Evolutionary conservation across 306 rosid species (phyloP).

Genomic region (Ammopiptanthus mongolicus): DNA sequence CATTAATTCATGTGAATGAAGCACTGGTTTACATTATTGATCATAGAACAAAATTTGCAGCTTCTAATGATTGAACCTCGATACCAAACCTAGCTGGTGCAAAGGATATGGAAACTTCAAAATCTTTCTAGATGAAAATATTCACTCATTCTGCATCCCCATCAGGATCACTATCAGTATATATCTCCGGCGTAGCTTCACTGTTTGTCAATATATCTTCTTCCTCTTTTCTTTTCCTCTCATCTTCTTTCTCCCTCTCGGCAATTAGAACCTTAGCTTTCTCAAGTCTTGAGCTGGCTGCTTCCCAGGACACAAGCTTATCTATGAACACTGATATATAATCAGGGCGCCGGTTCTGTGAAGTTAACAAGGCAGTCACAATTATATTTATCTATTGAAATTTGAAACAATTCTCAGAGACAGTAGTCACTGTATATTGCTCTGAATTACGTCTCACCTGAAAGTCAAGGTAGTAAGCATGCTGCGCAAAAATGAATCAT

Average conservation of each 20-base stretch:
- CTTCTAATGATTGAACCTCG: background rate
- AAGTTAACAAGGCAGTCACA: slow-evolving; percentile 14
- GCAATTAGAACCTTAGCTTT: slow-evolving; percentile 55
- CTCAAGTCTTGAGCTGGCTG: slow-evolving; percentile 62
- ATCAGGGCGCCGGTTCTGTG: slow-evolving; percentile 58
- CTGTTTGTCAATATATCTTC: slow-evolving; percentile 19
- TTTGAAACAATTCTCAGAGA: background rate
- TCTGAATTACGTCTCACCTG: slow-evolving; percentile 52
- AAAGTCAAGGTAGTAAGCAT: slow-evolving; percentile 87
- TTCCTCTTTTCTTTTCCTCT: slow-evolving; percentile 35
- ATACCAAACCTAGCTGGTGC: background rate
- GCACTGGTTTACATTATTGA: background rate
- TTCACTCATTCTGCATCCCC: slow-evolving; percentile 28
- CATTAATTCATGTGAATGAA: background rate
- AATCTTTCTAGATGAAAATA: background rate
- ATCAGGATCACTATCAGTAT: slow-evolving; percentile 35
- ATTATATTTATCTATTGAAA: slow-evolving; percentile 7
- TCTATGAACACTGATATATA: slow-evolving; percentile 66
- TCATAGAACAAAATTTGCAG: slow-evolving; percentile 15
- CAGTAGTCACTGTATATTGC: background rate
- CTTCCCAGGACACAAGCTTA: slow-evolving; percentile 88
- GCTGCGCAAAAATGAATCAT: slow-evolving; percentile 50
- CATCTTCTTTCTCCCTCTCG: slow-evolving; percentile 48
- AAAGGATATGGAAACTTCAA: background rate
- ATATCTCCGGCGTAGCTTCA: slow-evolving; percentile 30